phyloP scores from a whole-genome alignment of 768 basidiomycete genomes.

The Amanita rimosa region DNA sequence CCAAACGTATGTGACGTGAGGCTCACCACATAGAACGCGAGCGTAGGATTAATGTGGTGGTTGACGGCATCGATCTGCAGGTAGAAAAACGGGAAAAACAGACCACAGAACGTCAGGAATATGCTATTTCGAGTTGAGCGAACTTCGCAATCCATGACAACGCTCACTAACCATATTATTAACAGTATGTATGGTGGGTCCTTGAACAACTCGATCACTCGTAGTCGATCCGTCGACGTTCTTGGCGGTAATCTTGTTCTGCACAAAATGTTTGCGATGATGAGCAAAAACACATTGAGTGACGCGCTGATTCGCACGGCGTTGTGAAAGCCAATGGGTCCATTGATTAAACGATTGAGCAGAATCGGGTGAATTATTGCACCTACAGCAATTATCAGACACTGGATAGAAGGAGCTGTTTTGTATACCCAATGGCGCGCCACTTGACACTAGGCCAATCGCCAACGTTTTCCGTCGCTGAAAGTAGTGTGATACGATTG shows the following conservation, averaged over 20 bases:
- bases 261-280: constrained; percentile 22
- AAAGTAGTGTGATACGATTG: constrained; percentile 44
- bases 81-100: constrained; percentile 38
- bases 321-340: constrained; percentile 25
- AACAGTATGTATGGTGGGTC: constrained; percentile 14
- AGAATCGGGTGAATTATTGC: constrained; percentile 47
- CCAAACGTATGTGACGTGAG: background rate
- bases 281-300: constrained; percentile 21
- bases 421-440: constrained; percentile 19
- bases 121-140: constrained; percentile 18
- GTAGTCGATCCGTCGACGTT: constrained; percentile 16
- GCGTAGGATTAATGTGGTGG: constrained; percentile 25
- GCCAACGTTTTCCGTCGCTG: constrained; percentile 32
- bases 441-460: constrained; percentile 34
- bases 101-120: constrained; percentile 20
- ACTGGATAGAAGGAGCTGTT: background rate
- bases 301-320: constrained; percentile 27
- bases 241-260: constrained; percentile 23
- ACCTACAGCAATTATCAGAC: constrained; percentile 17
- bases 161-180: constrained; percentile 10
- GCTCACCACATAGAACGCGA: constrained; percentile 40
- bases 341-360: constrained; percentile 36
- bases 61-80: constrained; percentile 35
- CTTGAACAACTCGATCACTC: background rate
- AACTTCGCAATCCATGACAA: constrained; percentile 12